A percentile compares a stretch with the other conserved stretches of the same genome.
Evolutionary conservation across 805 yeast genomes (phyloP).

Genomic region (Candida lessepsii): DNA sequence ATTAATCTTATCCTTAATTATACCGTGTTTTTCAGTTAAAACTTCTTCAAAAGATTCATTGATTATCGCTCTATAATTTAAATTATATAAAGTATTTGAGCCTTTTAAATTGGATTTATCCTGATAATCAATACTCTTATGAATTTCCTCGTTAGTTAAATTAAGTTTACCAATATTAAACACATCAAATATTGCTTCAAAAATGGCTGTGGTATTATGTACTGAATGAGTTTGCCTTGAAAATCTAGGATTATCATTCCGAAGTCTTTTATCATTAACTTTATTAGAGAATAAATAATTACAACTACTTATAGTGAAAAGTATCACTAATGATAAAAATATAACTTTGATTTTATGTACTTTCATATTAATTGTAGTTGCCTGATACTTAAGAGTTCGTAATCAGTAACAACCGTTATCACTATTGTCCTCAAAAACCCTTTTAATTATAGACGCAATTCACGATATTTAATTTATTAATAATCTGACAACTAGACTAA

Average conservation of each 20-base stretch:
- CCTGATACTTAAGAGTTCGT: too few species aligned
- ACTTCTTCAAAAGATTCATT: neutral
- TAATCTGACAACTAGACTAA: too few species aligned
- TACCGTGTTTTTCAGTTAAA: conserved; percentile 2
- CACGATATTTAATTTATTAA: too few species aligned
- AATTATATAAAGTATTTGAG: neutral
- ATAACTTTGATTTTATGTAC: neutral
- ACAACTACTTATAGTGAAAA: neutral
- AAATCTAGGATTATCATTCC: too few species aligned
- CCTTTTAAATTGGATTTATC: conserved; percentile 1
- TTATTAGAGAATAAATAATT: neutral
- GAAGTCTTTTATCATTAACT: neutral
- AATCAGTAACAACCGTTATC: too few species aligned
- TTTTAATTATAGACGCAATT: too few species aligned
- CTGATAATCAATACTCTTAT: neutral
- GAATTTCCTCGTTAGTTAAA: neutral
- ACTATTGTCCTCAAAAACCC: too few species aligned
- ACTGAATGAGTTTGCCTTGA: too few species aligned
- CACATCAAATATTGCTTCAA: conserved; percentile 2
- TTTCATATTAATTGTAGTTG: neutral
- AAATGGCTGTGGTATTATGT: neutral
- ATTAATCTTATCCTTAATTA: neutral
- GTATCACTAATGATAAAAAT: neutral
- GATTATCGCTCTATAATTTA: conserved; percentile 3
- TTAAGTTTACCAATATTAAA: neutral